Evolutionary conservation across 371 early-diverging fungal genomes (phyloP).

Genomic region (Mitosporidium daphniae): DNA sequence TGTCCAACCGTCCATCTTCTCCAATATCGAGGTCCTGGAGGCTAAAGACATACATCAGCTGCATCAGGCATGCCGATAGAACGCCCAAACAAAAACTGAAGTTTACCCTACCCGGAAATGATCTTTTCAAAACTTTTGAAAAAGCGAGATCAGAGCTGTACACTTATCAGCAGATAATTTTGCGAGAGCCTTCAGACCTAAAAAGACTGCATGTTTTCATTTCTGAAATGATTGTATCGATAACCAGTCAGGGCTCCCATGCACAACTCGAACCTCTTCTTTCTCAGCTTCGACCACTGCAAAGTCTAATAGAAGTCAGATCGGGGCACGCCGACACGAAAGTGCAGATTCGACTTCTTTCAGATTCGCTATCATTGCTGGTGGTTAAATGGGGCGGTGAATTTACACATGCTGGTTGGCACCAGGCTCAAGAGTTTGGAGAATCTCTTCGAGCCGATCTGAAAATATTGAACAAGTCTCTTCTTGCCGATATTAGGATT

Average conservation of each 20-base stretch:
- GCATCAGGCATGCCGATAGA: slow-evolving; percentile 69
- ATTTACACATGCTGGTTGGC: slow-evolving; percentile 68
- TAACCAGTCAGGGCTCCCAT: too few relatives aligned
- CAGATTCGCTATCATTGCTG: too few relatives aligned
- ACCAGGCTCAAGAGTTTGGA: slow-evolving; percentile 57
- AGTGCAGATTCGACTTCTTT: too few relatives aligned
- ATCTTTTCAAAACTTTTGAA: too few relatives aligned
- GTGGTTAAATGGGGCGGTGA: slow-evolving; percentile 78
- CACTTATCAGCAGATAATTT: too few relatives aligned
- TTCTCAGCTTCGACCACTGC: not conserved
- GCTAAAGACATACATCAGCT: slow-evolving; percentile 53
- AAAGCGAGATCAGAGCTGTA: too few relatives aligned
- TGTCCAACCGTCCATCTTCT: slow-evolving; percentile 1
- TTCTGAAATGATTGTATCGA: slow-evolving; percentile 1
- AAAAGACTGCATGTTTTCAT: not conserved
- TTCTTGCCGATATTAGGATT: slow-evolving; percentile 46
- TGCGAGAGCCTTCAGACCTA: too few relatives aligned
- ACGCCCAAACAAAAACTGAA: slow-evolving; percentile 88
- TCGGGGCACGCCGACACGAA: not conserved
- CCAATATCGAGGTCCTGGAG: slow-evolving; percentile 25
- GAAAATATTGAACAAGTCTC: slow-evolving; percentile 31
- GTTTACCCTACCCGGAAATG: too few relatives aligned
- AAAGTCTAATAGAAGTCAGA: not conserved
- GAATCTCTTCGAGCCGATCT: slow-evolving; percentile 63
- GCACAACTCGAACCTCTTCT: not conserved